A percentile compares a stretch with the other conserved stretches of the same genome.
Conservation (phyloP, 2,329 filamentous ascomycete species). For the Penicillium sp. region DNA sequence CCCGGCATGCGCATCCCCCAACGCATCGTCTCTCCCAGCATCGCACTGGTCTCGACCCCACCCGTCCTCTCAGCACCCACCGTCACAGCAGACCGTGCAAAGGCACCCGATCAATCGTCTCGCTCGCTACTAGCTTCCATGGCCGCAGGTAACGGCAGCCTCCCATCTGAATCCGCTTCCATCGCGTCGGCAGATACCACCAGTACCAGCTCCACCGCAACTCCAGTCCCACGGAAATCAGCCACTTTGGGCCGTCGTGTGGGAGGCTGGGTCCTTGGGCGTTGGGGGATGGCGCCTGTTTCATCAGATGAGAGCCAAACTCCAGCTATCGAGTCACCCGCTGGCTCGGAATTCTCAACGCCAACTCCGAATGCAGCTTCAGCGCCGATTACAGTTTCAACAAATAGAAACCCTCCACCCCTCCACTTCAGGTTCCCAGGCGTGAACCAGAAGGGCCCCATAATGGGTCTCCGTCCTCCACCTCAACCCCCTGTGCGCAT, state of each 20-base stretch:
- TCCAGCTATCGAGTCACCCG: slow-evolving; percentile 2
- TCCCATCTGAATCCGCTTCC: slow-evolving; percentile 24
- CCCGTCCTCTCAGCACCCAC: slow-evolving; percentile 40
- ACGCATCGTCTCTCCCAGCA: slow-evolving; percentile 46
- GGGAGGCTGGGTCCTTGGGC: slow-evolving; percentile 65
- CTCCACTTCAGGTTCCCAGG: slow-evolving; percentile 58
- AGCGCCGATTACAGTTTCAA: slow-evolving; percentile 32
- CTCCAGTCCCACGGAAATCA: slow-evolving; percentile 23
- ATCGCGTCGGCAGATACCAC: slow-evolving; percentile 22
- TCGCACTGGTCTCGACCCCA: slow-evolving; percentile 40
- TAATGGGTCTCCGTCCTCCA: slow-evolving; percentile 67
- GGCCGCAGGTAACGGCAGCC: slow-evolving; percentile 23
- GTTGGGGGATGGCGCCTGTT: slow-evolving; percentile 58
- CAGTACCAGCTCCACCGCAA: slow-evolving; percentile 20
- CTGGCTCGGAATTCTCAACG: slow-evolving; percentile 13
- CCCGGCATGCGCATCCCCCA: slow-evolving; percentile 48
- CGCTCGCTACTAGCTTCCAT: slow-evolving; percentile 39
- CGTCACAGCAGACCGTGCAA: slow-evolving; percentile 34
- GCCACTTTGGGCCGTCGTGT: slow-evolving; percentile 52
- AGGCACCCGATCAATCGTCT: slow-evolving; percentile 26
- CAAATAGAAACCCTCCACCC: slow-evolving; percentile 69
- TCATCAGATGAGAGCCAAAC: slow-evolving; percentile 12
- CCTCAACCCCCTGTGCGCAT: slow-evolving; percentile 57
- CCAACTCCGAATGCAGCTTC: slow-evolving; percentile 6
- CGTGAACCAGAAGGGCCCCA: slow-evolving; percentile 74